phyloP scores from a whole-genome alignment of 192 early-diverging fungal species.

The Dimargaris cristalligena region DNA sequence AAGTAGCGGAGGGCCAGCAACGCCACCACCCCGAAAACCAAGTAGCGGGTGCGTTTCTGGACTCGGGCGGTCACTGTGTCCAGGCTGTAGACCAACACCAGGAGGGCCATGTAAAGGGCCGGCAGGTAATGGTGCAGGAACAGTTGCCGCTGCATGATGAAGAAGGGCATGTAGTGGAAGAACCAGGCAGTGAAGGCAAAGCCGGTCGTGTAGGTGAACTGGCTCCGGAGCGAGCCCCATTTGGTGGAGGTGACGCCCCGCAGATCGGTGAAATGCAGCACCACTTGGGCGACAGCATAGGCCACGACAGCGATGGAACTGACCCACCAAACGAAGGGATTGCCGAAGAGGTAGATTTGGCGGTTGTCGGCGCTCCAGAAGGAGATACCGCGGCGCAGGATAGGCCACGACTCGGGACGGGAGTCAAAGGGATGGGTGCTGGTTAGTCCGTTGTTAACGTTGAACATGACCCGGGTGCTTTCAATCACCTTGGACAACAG shows the following conservation, averaged over 20 bases:
- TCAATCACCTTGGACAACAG: slow-evolving; percentile 83
- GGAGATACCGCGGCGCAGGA: slow-evolving; percentile 69
- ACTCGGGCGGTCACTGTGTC: slow-evolving; percentile 56
- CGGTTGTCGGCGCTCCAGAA: slow-evolving; percentile 58
- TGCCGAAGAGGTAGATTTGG: slow-evolving; percentile 84
- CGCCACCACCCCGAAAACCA: slow-evolving; percentile 31
- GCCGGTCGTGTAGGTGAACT: slow-evolving; percentile 36
- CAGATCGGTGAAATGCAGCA: slow-evolving; percentile 36
- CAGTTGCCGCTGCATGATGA: slow-evolving; percentile 74
- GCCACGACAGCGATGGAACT: slow-evolving; percentile 36
- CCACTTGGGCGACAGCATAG: slow-evolving; percentile 37
- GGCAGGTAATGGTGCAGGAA: slow-evolving; percentile 95
- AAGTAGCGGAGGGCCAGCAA: slow-evolving; percentile 37
- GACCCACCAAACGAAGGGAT: slow-evolving; percentile 72
- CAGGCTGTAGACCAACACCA: slow-evolving; percentile 48
- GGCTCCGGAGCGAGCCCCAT: slow-evolving; percentile 22
- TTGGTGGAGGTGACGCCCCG: slow-evolving; percentile 26
- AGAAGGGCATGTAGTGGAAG: slow-evolving; percentile 78
- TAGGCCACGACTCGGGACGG: slow-evolving; percentile 71
- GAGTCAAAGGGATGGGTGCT: slow-evolving; percentile 90
- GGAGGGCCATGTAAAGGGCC: slow-evolving; percentile 71
- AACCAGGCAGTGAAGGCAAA: slow-evolving; percentile 63
- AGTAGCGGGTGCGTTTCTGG: slow-evolving; percentile 29
- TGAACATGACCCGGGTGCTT: slow-evolving; percentile 76
- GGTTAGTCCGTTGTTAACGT: slow-evolving; percentile 69